Evolutionary conservation across 148 eudicot genomes (phyloP).

Genomic region (Vaccinium darrowii): DNA sequence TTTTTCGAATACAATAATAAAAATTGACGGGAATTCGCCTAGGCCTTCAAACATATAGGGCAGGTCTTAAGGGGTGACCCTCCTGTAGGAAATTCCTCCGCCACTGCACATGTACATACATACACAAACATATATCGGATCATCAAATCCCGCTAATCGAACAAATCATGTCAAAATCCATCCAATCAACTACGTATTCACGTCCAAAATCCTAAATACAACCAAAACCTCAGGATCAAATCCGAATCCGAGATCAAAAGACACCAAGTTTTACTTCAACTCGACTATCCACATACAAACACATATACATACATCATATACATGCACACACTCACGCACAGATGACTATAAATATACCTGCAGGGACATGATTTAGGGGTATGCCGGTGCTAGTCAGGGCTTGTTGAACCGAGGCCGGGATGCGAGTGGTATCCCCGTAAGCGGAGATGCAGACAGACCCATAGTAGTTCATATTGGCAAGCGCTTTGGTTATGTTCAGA

Average conservation of each 20-base stretch:
- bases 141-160: too few species aligned
- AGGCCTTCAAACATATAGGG: too few species aligned
- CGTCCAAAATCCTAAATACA: not conserved
- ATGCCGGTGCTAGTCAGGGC: constrained; percentile 58
- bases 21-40: too few species aligned
- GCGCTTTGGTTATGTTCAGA: constrained; percentile 58
- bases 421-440: constrained; percentile 48
- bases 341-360: constrained; percentile 25
- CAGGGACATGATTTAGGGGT: constrained; percentile 58
- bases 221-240: not conserved
- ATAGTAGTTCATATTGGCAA: constrained; percentile 53
- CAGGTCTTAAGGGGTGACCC: too few species aligned
- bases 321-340: not conserved
- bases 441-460: constrained; percentile 54
- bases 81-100: too few species aligned
- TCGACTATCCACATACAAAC: not conserved
- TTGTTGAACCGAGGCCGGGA: constrained; percentile 39
- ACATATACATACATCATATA: not conserved
- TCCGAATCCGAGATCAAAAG: not conserved
- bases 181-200: not conserved
- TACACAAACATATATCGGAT: too few species aligned
- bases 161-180: too few species aligned
- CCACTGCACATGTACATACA: too few species aligned
- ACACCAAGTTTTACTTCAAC: not conserved
- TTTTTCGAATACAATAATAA: too few species aligned